Percentiles rank a stretch among this genome's conserved stretches.
These are phyloP conservation scores for Mytilinidion resinicola DNA, from an alignment of 495 filamentous ascomycete genomes.

Conservation along the genomic window DNA sequence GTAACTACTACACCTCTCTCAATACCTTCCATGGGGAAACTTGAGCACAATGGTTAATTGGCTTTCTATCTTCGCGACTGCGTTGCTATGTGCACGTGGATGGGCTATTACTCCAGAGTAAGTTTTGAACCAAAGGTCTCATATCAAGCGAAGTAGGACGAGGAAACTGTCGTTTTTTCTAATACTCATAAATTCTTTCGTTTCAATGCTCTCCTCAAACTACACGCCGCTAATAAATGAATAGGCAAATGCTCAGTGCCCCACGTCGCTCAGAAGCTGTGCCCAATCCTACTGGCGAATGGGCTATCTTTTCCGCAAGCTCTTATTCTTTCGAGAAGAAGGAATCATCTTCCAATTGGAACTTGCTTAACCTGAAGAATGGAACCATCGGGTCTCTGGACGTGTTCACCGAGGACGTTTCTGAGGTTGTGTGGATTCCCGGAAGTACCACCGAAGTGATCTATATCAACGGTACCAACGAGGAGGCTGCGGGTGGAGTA, in stretches of 20 bases:
- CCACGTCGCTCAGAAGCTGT: slow-evolving; percentile 71
- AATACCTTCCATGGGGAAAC: no score
- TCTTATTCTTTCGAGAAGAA: slow-evolving; percentile 71
- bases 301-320: slow-evolving; percentile 64
- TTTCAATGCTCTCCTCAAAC: no score
- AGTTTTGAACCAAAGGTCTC: not conserved
- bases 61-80: no score
- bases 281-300: slow-evolving; percentile 65
- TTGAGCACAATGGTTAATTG: no score
- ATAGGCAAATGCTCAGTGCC: slow-evolving; percentile 67
- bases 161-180: not conserved
- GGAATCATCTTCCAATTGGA: no score
- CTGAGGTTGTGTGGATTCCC: slow-evolving; percentile 59
- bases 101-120: slow-evolving; percentile 21
- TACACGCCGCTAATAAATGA: slow-evolving; percentile 28
- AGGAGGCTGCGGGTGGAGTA: slow-evolving; percentile 36
- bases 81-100: no score
- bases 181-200: not conserved
- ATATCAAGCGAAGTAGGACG: not conserved
- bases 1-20: no score
- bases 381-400: slow-evolving; percentile 71
- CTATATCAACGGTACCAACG: slow-evolving; percentile 55
- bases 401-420: slow-evolving; percentile 55
- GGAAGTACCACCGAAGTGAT: slow-evolving; percentile 59
- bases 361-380: slow-evolving; percentile 54